phyloP scores from a whole-genome alignment of 768 basidiomycete genomes.

The Trichaptum fuscoviolaceum region DNA sequence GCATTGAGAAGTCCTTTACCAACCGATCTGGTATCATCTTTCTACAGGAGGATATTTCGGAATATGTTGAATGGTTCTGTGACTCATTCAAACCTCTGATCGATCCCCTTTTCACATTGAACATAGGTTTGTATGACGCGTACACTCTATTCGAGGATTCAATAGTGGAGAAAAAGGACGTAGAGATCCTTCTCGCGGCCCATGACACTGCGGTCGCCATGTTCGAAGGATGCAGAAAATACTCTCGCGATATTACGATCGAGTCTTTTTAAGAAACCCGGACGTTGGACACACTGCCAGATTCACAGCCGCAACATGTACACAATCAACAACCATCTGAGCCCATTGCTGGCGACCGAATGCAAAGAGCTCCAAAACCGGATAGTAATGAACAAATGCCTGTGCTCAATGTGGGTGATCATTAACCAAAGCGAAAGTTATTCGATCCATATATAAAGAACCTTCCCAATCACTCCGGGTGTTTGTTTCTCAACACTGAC shows the following conservation, averaged over 20 bases:
- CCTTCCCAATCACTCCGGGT: background rate
- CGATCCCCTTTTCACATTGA: background rate
- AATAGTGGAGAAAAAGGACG: background rate
- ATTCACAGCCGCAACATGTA: background rate
- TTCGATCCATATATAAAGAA: background rate
- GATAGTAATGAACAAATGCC: too few relatives aligned
- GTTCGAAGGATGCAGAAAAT: background rate
- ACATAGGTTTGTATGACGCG: background rate
- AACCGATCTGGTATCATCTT: background rate
- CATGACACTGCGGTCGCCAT: background rate
- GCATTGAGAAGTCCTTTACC: background rate
- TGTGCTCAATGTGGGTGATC: too few relatives aligned
- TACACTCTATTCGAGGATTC: background rate
- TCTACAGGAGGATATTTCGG: background rate
- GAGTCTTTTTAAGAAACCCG: background rate
- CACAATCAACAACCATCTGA: background rate
- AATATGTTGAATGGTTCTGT: background rate
- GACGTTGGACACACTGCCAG: background rate
- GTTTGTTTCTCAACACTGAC: background rate
- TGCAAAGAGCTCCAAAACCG: too few relatives aligned
- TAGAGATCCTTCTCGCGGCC: background rate
- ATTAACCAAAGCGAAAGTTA: background rate
- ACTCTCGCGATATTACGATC: background rate
- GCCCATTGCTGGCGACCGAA: background rate
- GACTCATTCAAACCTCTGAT: background rate